Base-by-base conservation (phyloP, 2,329 filamentous ascomycete genomes). In the Trichoderma guizhouense region DNA sequence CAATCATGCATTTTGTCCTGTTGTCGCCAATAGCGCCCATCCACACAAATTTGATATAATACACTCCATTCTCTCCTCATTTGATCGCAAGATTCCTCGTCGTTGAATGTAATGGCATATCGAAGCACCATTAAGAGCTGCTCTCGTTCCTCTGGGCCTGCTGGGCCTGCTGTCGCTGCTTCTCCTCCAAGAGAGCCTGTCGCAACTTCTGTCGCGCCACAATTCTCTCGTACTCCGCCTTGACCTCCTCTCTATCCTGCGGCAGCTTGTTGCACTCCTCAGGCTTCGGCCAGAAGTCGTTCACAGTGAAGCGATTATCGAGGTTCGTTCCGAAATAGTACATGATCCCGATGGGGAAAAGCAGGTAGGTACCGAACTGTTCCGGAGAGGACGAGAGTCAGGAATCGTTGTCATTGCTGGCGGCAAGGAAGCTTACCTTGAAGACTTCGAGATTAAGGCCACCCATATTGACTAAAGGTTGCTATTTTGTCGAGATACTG, bases 321-420 rank as follows among this genome's bases (percentile, higher is more conserved):
- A 99, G 93, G 83, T 99, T 99, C 71, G 95, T 97, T 80, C 96
- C 96, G 83, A 98, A 99, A 86, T 99, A 99, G 87, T 97, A 98
- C 96, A 99, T 99, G 86, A 96, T 95, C 77, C 93, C 94, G 79
- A 99, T 98, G 21, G 96, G 96, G 84, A 99, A 99, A 88, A 98
- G 92, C 85, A 99, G 91, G 86, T 99, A 99, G 88, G 97, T 93
- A 85, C 95, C 95, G 82, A 99, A 99, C 95, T 98, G 34, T 28
- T 15, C 39, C 43, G 26, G n/a, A 9, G 36, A 6, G 15, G 15
- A 18, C 6, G 6, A 15, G 18, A 34, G 28, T 61, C 4, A 69
- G 57, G 55, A 43, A 57, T 53, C 43, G 36, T n/a, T 15, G 24
- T 7, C 32, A 24, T 2, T 18, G 18, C 32, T 15, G 26, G 14